Evolutionary conservation across 108 stramenopile genomes (phyloP).

Genomic region (Pseudonitzschia pungens): DNA sequence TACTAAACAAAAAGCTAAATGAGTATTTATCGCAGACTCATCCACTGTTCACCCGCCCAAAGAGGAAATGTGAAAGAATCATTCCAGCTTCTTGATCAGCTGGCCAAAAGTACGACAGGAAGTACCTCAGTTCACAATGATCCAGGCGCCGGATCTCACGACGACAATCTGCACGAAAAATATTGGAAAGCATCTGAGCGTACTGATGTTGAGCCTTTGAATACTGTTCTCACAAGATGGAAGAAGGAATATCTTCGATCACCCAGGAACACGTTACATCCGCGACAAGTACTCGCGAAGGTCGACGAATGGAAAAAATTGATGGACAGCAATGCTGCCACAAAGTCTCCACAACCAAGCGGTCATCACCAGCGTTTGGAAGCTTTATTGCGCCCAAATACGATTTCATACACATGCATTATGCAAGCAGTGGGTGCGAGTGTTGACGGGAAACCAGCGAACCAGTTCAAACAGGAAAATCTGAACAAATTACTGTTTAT

Average conservation of each 20-base stretch:
- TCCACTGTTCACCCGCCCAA: not conserved
- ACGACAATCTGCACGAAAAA: not conserved
- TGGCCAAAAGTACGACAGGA: not conserved
- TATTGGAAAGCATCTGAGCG: not conserved
- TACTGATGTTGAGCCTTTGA: constrained; percentile 1
- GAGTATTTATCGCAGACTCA: not conserved
- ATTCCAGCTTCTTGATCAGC: constrained; percentile 5
- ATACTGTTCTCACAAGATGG: constrained; percentile 15
- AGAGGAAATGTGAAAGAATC: constrained; percentile 4
- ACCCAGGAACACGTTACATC: not conserved
- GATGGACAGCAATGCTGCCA: not conserved
- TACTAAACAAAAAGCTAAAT: not conserved
- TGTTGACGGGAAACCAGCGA: not conserved
- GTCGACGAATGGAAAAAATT: constrained; percentile 17
- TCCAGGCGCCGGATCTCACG: not conserved
- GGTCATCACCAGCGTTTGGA: not conserved
- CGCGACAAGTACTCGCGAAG: constrained; percentile 12
- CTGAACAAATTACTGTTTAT: constrained; percentile 17
- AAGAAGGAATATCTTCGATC: constrained; percentile 9
- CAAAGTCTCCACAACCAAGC: not conserved
- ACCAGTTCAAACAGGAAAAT: not conserved
- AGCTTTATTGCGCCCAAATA: constrained; percentile 2
- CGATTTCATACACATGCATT: constrained; percentile 3
- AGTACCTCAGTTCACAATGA: not conserved
- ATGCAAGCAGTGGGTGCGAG: constrained; percentile 6